A percentile compares a stretch with the other conserved stretches of the same genome.
phyloP scores from a whole-genome alignment of 1,139 yeast species.

The Blastobotrys ciferrii region DNA sequence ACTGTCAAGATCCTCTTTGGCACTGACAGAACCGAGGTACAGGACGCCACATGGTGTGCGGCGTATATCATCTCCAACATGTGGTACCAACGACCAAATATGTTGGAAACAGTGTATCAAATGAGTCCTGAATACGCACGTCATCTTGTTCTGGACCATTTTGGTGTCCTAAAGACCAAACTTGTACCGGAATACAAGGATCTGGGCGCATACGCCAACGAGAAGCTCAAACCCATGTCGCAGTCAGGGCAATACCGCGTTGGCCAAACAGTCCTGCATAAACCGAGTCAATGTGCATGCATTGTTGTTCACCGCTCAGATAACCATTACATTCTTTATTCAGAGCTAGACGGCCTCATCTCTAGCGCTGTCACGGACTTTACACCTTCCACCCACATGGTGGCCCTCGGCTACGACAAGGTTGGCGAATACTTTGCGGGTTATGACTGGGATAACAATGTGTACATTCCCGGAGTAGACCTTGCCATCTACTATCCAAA shows the following conservation, averaged over 20 bases:
- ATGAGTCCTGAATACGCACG: neutral
- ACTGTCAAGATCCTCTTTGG: slow-evolving; percentile 8
- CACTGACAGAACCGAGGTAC: neutral
- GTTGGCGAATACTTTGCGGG: slow-evolving; percentile 9
- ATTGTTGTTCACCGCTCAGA: slow-evolving; percentile 3
- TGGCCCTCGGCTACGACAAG: slow-evolving; percentile 7
- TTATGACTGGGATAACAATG: slow-evolving; percentile 1
- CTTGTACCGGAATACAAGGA: slow-evolving; percentile 8
- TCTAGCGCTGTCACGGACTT: neutral
- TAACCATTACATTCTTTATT: slow-evolving; percentile 2
- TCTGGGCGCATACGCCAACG: neutral
- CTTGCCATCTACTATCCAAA: slow-evolving; percentile 6
- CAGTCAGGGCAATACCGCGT: neutral
- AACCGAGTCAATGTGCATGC: slow-evolving; percentile 1
- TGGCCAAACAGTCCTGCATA: slow-evolving; percentile 9
- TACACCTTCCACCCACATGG: slow-evolving; percentile 3
- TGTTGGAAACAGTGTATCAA: slow-evolving; percentile 1
- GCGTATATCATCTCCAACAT: slow-evolving; percentile 1
- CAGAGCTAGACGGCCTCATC: slow-evolving; percentile 10
- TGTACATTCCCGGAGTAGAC: slow-evolving; percentile 4
- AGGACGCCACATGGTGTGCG: slow-evolving; percentile 6
- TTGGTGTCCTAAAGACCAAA: neutral
- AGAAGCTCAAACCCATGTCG: neutral
- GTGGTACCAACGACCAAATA: slow-evolving; percentile 8
- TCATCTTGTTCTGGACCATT: slow-evolving; percentile 2